Evolutionary conservation across 345 rosid genomes (phyloP).

Genomic region (Murraya koenigii): DNA sequence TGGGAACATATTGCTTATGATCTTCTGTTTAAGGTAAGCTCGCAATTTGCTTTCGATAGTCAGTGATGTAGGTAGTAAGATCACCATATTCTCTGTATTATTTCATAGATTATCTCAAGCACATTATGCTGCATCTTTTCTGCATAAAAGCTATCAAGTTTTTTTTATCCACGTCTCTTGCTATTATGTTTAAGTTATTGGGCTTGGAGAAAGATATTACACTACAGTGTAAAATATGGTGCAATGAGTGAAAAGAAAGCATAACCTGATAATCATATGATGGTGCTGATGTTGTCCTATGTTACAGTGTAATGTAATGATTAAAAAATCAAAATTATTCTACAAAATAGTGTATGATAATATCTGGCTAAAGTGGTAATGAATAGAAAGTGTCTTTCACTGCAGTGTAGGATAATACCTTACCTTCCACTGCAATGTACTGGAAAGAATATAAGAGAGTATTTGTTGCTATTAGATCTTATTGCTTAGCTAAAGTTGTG

Average conservation of each 20-base stretch:
- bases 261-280: neutral
- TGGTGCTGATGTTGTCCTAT: neutral
- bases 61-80: neutral
- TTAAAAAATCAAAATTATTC: neutral
- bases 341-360: neutral
- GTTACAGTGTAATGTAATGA: neutral
- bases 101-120: neutral
- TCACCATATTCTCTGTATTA: neutral
- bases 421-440: neutral
- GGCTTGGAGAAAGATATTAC: neutral
- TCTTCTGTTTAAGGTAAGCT: conserved; percentile 84
- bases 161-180: neutral
- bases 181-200: neutral
- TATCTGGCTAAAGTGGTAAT: neutral
- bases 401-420: neutral
- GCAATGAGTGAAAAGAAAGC: neutral
- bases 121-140: neutral
- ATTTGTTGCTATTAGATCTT: neutral
- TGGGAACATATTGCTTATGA: conserved; percentile 96
- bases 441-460: neutral
- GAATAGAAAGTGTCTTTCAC: neutral
- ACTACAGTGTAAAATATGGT: neutral
- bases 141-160: neutral
- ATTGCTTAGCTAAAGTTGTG: neutral
- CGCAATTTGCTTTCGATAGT: neutral